Conservation (phyloP, 2,329 filamentous ascomycete genomes). For the Epichloe scottii region DNA sequence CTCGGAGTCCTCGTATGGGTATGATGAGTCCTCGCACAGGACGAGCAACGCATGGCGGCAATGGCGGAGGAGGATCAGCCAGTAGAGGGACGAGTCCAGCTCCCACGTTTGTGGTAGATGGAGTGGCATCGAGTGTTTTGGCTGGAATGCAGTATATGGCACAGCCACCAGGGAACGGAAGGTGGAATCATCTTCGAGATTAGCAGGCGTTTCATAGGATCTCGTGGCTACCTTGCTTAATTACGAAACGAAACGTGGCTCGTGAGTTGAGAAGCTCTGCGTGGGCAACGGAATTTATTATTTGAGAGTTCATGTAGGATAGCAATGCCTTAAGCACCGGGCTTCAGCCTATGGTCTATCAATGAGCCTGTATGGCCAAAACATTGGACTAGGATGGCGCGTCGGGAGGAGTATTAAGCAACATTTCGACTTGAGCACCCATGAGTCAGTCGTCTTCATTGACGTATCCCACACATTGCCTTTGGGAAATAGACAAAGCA, state of each 20-base stretch:
- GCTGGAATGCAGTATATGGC: constrained; percentile 28
- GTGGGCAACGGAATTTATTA: neutral
- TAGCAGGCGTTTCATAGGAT: constrained; percentile 1
- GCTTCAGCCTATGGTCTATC: no score
- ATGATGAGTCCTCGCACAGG: constrained; percentile 37
- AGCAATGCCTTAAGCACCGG: neutral
- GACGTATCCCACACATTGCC: no score
- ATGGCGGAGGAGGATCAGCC: constrained; percentile 20
- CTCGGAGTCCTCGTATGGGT: constrained; percentile 42
- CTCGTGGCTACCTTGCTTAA: no score
- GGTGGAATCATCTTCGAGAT: constrained; percentile 34
- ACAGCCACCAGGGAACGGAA: constrained; percentile 24
- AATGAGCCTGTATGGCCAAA: no score
- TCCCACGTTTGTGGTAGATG: constrained; percentile 19
- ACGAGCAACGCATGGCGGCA: constrained; percentile 11
- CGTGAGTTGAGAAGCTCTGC: no score
- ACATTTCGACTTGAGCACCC: no score
- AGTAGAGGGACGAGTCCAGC: constrained; percentile 41
- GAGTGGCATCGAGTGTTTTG: constrained; percentile 11
- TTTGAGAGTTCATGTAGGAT: neutral
- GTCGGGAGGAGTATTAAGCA: no score
- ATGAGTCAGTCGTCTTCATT: no score
- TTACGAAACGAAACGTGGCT: no score
- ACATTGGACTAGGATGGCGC: no score
- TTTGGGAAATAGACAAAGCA: no score